Base-by-base conservation (phyloP, 2,329 filamentous ascomycete species). In the Tolypocladium sp. region DNA sequence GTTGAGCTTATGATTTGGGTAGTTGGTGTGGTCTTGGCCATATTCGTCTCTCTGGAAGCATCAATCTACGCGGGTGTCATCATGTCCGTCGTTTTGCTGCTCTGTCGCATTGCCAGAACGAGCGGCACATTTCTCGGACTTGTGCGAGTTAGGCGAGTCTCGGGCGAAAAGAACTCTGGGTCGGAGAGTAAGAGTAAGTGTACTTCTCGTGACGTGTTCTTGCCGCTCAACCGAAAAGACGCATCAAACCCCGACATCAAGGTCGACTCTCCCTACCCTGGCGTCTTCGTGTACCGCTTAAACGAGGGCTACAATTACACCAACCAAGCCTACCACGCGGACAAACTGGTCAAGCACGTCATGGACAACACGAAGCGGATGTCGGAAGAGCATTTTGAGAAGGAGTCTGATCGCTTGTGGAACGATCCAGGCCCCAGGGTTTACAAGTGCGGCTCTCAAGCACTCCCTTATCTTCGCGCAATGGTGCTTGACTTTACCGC, bases 1-100 rank as follows among this genome's bases (percentile, higher is more conserved):
- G 67, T 91, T 0, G 90, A 93, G 68, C 83, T 89, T 0, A 61
- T 88, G 51, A 89, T 92, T 66, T 93, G 91, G 81, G 83, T 92
- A 60, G 79, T 82, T 37, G 88, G 90, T 66, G 88, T 92, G 8
- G 70, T 90, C 15, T 65, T 80, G n/a, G 77, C 77, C 41, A 68
- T 82, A 40, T 81, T 82, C 63, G 74, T 76, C 12, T 74, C 74
- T 3, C 77, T 82, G 12, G 80, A 82, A 62, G 75, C 75, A 6
- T 77, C 77, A 7, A 81, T 82, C 52, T 82, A 82, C 60, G 69
- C 73, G 2, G 80, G 79, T 6, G 73, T 81, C 8, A 71, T 65
- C 2, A 69, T 76, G 0, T 81, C 79, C 0, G 70, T 72, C 3
- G 70, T 68, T 0, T 63, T 82, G 9, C 64, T 82, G 12, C 71